phyloP scores from a whole-genome alignment of 805 yeast genomes.

The Kuraishia floccosa region DNA sequence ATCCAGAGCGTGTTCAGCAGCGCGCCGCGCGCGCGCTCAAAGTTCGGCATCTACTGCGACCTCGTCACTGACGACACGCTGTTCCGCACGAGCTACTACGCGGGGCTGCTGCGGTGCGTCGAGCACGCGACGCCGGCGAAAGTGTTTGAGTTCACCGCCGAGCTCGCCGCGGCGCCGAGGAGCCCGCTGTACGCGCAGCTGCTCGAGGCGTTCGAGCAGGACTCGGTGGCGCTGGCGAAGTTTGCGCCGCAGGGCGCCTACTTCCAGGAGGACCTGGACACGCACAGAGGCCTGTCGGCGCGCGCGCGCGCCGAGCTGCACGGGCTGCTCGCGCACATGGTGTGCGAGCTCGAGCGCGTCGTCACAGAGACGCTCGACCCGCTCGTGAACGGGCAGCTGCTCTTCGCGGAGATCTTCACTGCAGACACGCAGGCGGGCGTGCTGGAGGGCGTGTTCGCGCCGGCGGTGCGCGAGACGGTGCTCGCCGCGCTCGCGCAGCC shows the following conservation, averaged over 20 bases:
- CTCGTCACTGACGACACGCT: no score
- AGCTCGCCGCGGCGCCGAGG: neutral
- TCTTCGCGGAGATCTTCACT: no score
- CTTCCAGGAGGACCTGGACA: conserved; percentile 1
- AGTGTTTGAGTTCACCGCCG: conserved; percentile 1
- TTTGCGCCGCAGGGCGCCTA: neutral
- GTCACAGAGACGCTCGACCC: conserved; percentile 74
- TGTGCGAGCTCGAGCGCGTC: no score
- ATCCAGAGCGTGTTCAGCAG: neutral
- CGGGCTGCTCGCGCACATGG: conserved; percentile 3
- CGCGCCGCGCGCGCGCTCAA: no score
- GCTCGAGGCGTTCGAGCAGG: conserved; percentile 2
- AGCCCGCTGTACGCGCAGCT: conserved; percentile 8
- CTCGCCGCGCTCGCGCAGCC: conserved; percentile 31
- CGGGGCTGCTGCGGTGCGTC: neutral
- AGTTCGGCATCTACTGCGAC: no score
- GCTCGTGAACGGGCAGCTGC: conserved; percentile 83
- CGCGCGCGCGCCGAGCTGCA: neutral
- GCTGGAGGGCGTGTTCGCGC: conserved; percentile 25
- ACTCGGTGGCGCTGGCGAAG: conserved; percentile 6
- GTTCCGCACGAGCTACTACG: neutral
- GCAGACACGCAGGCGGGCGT: conserved; percentile 17
- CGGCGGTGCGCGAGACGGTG: conserved; percentile 27
- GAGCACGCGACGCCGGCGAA: conserved; percentile 1
- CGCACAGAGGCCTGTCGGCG: neutral